Conservation (phyloP, 495 filamentous ascomycete species). For the Talaromyces liani region DNA sequence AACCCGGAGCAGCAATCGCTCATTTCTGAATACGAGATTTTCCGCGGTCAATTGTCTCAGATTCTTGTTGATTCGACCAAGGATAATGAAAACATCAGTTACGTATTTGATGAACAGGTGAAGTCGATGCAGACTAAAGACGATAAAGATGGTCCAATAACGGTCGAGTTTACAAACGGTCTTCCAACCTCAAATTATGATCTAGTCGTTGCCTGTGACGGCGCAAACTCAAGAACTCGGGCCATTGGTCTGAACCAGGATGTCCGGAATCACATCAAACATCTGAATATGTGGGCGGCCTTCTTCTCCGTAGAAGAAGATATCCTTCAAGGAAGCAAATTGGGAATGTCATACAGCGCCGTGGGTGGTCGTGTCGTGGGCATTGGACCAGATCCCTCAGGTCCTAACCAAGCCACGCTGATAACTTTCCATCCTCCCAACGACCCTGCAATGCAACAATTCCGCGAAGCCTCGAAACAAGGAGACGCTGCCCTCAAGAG, state of each 20-base stretch:
- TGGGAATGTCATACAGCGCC: constrained; percentile 27
- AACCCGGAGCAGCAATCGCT: constrained; percentile 33
- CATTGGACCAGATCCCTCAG: constrained; percentile 24
- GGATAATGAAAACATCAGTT: constrained; percentile 28
- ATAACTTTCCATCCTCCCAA: constrained; percentile 23
- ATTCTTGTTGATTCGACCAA: constrained; percentile 41
- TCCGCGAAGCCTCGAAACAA: constrained; percentile 27
- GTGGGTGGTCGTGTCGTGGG: constrained; percentile 26
- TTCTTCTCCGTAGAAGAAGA: constrained; percentile 33
- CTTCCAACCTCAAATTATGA: constrained; percentile 31
- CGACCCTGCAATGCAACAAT: constrained; percentile 19
- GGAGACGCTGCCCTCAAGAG: constrained; percentile 33
- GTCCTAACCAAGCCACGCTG: constrained; percentile 21
- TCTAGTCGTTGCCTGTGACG: constrained; percentile 43
- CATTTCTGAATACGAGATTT: constrained; percentile 49
- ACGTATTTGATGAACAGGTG: constrained; percentile 37
- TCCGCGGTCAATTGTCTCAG: constrained; percentile 42
- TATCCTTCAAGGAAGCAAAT: constrained; percentile 26
- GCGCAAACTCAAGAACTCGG: constrained; percentile 39
- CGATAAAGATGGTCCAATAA: constrained; percentile 21
- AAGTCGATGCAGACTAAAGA: constrained; percentile 19
- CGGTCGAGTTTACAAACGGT: constrained; percentile 29
- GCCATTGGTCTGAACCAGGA: constrained; percentile 34
- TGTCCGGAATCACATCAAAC: constrained; percentile 28
- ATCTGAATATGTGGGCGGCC: constrained; percentile 30